Percentiles rank a stretch among this genome's conserved stretches.
phyloP scores from a whole-genome alignment of 805 yeast genomes.

The Metschnikowia peoriensis region DNA sequence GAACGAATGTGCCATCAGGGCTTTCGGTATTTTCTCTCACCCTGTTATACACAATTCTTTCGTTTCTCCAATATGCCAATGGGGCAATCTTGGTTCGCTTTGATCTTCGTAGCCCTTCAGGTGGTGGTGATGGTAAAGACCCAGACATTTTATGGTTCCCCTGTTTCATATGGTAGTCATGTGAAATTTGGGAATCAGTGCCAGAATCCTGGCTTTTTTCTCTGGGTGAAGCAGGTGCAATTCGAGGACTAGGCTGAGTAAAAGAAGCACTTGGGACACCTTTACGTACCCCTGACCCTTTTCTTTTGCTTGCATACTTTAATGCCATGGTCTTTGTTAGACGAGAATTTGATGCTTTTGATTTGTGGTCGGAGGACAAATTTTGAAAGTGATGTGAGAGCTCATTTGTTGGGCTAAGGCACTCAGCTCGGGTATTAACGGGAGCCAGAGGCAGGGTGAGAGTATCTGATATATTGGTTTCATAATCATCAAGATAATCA shows the following conservation, averaged over 20 bases:
- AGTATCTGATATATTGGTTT: neutral
- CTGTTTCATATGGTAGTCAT: neutral
- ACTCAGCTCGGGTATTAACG: neutral
- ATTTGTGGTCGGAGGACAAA: neutral
- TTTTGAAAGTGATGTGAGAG: neutral
- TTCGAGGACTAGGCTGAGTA: neutral
- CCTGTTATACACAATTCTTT: slow-evolving; percentile 57
- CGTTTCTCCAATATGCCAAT: slow-evolving; percentile 82
- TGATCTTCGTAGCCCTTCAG: slow-evolving; percentile 59
- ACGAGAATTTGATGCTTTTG: neutral
- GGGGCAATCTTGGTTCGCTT: slow-evolving; percentile 66
- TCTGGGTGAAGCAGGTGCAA: neutral
- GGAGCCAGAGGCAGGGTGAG: neutral
- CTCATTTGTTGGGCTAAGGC: neutral
- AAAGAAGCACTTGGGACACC: neutral
- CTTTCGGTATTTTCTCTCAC: slow-evolving; percentile 36
- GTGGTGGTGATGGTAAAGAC: slow-evolving; percentile 43
- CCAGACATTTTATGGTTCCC: neutral
- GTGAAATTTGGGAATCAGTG: neutral
- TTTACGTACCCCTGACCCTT: neutral
- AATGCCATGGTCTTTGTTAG: neutral
- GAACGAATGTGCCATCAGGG: slow-evolving; percentile 41
- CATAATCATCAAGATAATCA: neutral
- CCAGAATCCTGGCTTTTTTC: neutral
- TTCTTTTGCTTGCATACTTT: neutral